Percentiles rank a stretch among this genome's conserved stretches.
These are phyloP conservation scores for Nicotiana attenuata DNA, from an alignment of 257 asterid species.

Conservation along the genomic window DNA sequence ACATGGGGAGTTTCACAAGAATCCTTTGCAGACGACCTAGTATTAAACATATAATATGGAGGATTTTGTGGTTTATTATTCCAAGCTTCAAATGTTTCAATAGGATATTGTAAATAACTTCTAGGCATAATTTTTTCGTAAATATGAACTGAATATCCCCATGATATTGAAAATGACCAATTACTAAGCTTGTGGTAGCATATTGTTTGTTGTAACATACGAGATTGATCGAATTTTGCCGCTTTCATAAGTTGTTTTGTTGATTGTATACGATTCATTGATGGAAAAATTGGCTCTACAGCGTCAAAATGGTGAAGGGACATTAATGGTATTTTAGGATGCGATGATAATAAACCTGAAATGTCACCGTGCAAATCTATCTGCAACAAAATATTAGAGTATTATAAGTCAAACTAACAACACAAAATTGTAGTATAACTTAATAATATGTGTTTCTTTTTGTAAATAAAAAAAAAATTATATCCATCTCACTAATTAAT, in stretches of 20 bases:
- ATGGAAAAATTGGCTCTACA: conserved; percentile 47
- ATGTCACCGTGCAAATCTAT: conserved; percentile 47
- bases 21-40: conserved; percentile 23
- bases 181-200: conserved; percentile 34
- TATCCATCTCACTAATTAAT: too few species aligned
- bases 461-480: too few species aligned
- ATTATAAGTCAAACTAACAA: not conserved
- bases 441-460: too few species aligned
- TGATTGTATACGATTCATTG: conserved; percentile 35
- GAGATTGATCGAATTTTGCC: conserved; percentile 43
- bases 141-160: conserved; percentile 54
- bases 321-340: conserved; percentile 46
- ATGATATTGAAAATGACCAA: conserved; percentile 48
- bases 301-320: conserved; percentile 53
- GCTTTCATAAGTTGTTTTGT: conserved; percentile 61
- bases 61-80: conserved; percentile 11
- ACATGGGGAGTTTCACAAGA: conserved; percentile 51
- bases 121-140: conserved; percentile 43
- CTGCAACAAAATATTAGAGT: not conserved
- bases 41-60: conserved; percentile 49
- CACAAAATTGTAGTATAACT: too few species aligned
- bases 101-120: conserved; percentile 42
- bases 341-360: conserved; percentile 50
- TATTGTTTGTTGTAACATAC: conserved; percentile 49
- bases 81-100: conserved; percentile 46